Conservation (phyloP, 257 asterid species). For the Solanum corneliomulleri region DNA sequence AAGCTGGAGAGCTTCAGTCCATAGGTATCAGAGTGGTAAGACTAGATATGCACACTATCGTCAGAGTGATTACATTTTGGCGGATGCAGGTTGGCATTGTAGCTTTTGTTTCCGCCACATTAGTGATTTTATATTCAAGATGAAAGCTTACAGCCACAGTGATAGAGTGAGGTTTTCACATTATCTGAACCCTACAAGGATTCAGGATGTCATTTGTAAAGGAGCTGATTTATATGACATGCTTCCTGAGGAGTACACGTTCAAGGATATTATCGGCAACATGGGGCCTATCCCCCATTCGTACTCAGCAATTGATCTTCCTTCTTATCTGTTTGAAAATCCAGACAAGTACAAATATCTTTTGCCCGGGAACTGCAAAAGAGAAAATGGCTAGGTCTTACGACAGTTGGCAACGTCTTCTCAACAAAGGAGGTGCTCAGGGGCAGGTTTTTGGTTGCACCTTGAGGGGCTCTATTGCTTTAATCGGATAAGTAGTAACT, state of each 20-base stretch:
- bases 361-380: conserved; percentile 68
- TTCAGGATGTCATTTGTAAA: conserved; percentile 67
- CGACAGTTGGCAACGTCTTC: background rate
- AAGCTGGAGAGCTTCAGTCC: conserved; percentile 90
- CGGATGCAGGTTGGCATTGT: conserved; percentile 91
- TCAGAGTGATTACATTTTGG: conserved; percentile 57
- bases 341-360: conserved; percentile 55
- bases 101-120: conserved; percentile 77
- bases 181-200: conserved; percentile 59
- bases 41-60: conserved; percentile 75
- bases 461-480: background rate
- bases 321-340: conserved; percentile 50
- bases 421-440: background rate
- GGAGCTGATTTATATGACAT: conserved; percentile 83
- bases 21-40: conserved; percentile 54
- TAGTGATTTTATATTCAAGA: conserved; percentile 72
- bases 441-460: background rate
- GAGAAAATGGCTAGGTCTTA: conserved; percentile 45
- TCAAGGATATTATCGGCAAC: conserved; percentile 67
- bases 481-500: background rate
- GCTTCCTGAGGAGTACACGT: conserved; percentile 86
- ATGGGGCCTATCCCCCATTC: conserved; percentile 92
- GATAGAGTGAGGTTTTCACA: conserved; percentile 80
- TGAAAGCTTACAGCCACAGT: conserved; percentile 86
- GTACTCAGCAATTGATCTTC: conserved; percentile 76